Base-by-base conservation (phyloP, 1,139 yeast genomes). In the Scheffersomyces illinoinensis region DNA sequence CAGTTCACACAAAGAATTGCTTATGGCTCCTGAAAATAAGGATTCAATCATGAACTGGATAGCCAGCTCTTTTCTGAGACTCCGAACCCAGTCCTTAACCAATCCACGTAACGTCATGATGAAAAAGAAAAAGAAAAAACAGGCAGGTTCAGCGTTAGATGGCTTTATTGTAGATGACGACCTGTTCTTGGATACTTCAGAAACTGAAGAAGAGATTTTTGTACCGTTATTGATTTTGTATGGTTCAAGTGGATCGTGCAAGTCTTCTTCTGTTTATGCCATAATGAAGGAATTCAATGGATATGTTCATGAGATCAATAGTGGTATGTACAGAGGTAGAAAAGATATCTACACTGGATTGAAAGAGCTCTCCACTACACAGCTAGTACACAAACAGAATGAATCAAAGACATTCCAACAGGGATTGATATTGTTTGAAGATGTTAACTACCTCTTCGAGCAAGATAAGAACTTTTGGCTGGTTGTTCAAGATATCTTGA, bases 391-490 rank as follows among this genome's bases (percentile, higher is more conserved):
- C 67, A 66, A 69, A 52, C 67, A 66, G 53, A 61, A 58, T 20
- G 75, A 70, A 47, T 72, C 70, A 7, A 71, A 74, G 55, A 74
- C 76, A 57, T 84, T 82, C 56, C 88, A 85, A 61, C 83, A 85
- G 58, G 93, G 95, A 5, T 76, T 93, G 8, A 87, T 95, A 3
- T 73, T 95, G 48, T 79, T 95, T 57, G 98, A 93, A 66, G 98
- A 95, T 66, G 93, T 91, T 33, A 97, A 95, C 71, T 78, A 91
- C 17, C 72, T 93, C 39, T 92, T 89, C 67, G 95, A 89, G 60
- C 90, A 87, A 55, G 97, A 93, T 65, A 84, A 82, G 63, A 86
- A 87, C 0, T 93, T 95, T 68, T 95, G 98, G 98, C 70, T 79
- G 1, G 88, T 89, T 1, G 83, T 93, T 3, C 85, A 83, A 54